Percentiles rank a stretch among this genome's conserved stretches.
These are phyloP conservation scores for Echeveria elegans DNA, from an alignment of 164 flowering plant species.

Conservation along the genomic window DNA sequence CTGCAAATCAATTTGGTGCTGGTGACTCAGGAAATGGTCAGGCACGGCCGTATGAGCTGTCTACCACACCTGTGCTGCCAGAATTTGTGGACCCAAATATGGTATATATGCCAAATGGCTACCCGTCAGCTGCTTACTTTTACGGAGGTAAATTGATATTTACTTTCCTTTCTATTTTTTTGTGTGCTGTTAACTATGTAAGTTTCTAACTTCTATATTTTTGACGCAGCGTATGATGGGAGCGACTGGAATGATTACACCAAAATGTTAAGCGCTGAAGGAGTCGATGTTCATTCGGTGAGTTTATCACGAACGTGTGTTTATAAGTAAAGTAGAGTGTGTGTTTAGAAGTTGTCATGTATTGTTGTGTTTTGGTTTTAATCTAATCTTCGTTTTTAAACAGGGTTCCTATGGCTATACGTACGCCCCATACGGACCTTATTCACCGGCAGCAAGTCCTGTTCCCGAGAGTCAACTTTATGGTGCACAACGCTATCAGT, in stretches of 20 bases:
- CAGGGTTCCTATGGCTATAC: constrained; percentile 63
- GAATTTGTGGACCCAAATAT: constrained; percentile 28
- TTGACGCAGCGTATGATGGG: constrained; percentile 48
- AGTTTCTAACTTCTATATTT: neutral
- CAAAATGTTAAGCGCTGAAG: constrained; percentile 45
- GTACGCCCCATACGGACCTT: constrained; percentile 64
- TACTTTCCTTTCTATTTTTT: too few species aligned
- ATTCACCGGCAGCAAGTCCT: constrained; percentile 56
- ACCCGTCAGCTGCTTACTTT: constrained; percentile 25
- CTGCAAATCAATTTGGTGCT: constrained; percentile 29
- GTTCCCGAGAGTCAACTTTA: constrained; percentile 79
- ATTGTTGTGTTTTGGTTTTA: neutral
- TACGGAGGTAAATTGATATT: constrained; percentile 27
- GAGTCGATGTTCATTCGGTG: constrained; percentile 59
- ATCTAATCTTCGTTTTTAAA: constrained; percentile 24
- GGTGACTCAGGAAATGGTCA: constrained; percentile 32
- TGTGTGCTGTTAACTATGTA: neutral
- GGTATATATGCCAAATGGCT: constrained; percentile 28
- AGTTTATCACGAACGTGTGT: constrained; percentile 15
- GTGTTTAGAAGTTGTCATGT: neutral
- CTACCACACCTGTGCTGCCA: constrained; percentile 24
- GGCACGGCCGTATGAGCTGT: constrained; percentile 33
- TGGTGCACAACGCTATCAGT: constrained; percentile 75
- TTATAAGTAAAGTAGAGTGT: neutral
- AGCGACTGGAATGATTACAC: constrained; percentile 57